Evolutionary conservation across 2,329 filamentous ascomycete genomes (phyloP), one percentile per base, ranked within the genome.

Genomic region (Paecilomyces fulvus): DNA sequence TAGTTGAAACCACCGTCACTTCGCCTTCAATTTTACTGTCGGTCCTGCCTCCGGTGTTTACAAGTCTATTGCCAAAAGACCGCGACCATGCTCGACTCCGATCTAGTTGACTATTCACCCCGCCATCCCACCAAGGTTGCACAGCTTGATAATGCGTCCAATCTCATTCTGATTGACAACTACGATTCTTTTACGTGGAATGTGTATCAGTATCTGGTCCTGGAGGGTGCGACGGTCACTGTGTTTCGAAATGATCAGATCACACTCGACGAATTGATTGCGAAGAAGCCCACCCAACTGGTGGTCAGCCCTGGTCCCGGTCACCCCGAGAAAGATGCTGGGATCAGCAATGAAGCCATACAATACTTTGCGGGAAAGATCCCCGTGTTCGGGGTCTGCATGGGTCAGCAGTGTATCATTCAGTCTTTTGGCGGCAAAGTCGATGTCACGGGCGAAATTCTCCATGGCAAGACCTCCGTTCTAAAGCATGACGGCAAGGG

Each of bases 141-240:
- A 54, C 85, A 86, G 33, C 79, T 96, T 54, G 73, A 87, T 23
- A 91, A 86, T 53, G 94, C 94, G 25, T 89, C 88, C 56, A 97
- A 97, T 74, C 82, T 99, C 57, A 83, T 99, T 60, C 81, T 99
- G 61, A 96, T 99, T 67, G 94, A 99, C 80, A 99, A 99, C 76
- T 99, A 97, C 75, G 94, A 99, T 75, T 97, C 94, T 3, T 99
- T 99, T 73, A 96, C 92, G 58, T 99, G 92, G 90, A 99, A 99
- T 70, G 90, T 99, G 58, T 99, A 97, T 73, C 95, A 99, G 74
- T 99, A 99, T 68, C 84, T 99, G 1, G 88, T 92, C 6, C 85
- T 99, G n/a, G 94, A 97, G 72, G 94, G 94, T 30, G 94, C 95
- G 28, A 88, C 80, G 0, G 94, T 96, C 53, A 89, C 87, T 3